Evolutionary conservation across 225 moss, liverwort and hornwort species (phyloP).

Genomic region (Takakia lepidozioides): DNA sequence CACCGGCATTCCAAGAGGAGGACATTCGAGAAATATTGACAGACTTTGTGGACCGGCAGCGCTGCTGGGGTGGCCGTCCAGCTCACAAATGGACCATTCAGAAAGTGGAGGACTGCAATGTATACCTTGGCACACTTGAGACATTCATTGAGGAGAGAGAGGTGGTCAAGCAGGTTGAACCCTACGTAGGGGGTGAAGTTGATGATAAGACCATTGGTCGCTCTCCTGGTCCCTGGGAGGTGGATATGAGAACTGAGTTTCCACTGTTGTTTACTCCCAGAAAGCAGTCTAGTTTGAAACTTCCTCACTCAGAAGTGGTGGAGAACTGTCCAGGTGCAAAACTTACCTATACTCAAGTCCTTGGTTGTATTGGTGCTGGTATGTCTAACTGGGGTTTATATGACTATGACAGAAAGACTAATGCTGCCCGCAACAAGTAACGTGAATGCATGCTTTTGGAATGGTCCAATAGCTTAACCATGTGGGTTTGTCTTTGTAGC

Average conservation of each 20-base stretch:
- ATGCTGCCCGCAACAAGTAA: no score
- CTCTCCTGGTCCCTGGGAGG: conserved; percentile 65
- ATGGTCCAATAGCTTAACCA: no score
- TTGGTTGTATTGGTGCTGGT: neutral
- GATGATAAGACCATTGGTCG: conserved; percentile 32
- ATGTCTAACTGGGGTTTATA: no score
- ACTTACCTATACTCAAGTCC: neutral
- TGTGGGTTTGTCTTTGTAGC: no score
- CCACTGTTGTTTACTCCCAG: conserved; percentile 55
- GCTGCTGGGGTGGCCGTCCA: conserved; percentile 73
- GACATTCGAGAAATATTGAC: conserved; percentile 67
- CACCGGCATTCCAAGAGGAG: conserved; percentile 61
- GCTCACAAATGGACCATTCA: conserved; percentile 73
- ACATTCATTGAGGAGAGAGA: conserved; percentile 90
- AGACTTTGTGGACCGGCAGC: conserved; percentile 57
- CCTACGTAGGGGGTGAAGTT: conserved; percentile 48
- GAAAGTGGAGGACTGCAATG: conserved; percentile 83
- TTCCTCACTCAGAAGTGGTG: conserved; percentile 63
- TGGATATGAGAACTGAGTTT: conserved; percentile 83
- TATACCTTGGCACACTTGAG: conserved; percentile 73
- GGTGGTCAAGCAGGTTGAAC: conserved; percentile 37
- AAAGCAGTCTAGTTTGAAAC: conserved; percentile 45
- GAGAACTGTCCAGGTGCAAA: conserved; percentile 47
- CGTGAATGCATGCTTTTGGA: no score
- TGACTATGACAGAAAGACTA: no score